phyloP scores from a whole-genome alignment of 1,284 basidiomycete genomes.

The Gomphus bonarii region DNA sequence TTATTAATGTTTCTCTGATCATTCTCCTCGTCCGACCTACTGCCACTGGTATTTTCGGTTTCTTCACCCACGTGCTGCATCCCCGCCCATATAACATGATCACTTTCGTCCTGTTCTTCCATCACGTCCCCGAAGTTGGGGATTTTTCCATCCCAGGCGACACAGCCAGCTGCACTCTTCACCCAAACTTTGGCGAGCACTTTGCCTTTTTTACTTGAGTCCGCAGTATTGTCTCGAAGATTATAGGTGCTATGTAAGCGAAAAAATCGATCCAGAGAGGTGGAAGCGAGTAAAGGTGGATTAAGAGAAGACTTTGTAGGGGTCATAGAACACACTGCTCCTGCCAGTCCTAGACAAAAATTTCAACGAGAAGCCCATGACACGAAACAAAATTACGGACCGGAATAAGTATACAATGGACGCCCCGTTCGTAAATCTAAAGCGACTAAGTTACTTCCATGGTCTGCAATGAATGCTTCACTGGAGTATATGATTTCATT shows the following conservation, averaged over 20 bases:
- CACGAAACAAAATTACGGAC: slow-evolving; percentile 24
- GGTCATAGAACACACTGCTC: slow-evolving; percentile 55
- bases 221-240: slow-evolving; percentile 37
- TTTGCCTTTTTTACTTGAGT: slow-evolving; percentile 44
- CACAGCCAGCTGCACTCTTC: slow-evolving; percentile 51
- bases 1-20: background rate
- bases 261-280: slow-evolving; percentile 57
- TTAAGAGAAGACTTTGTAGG: slow-evolving; percentile 22
- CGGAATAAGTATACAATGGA: slow-evolving; percentile 64
- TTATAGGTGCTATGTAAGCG: slow-evolving; percentile 63
- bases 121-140: slow-evolving; percentile 15
- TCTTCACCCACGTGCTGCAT: slow-evolving; percentile 18
- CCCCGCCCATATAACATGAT: slow-evolving; percentile 18
- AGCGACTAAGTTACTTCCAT: slow-evolving; percentile 56
- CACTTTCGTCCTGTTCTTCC: slow-evolving; percentile 19
- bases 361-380: background rate
- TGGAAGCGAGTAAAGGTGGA: slow-evolving; percentile 43
- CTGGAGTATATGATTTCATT: slow-evolving; percentile 26
- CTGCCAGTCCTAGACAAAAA: slow-evolving; percentile 45
- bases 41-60: background rate
- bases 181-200: slow-evolving; percentile 62
- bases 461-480: slow-evolving; percentile 70
- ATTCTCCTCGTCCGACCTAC: background rate
- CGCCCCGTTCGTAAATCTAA: slow-evolving; percentile 70
- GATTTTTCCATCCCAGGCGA: slow-evolving; percentile 41